Evolutionary conservation across 139 green algal genomes (phyloP).

Genomic region (Coelastrella sp.): DNA sequence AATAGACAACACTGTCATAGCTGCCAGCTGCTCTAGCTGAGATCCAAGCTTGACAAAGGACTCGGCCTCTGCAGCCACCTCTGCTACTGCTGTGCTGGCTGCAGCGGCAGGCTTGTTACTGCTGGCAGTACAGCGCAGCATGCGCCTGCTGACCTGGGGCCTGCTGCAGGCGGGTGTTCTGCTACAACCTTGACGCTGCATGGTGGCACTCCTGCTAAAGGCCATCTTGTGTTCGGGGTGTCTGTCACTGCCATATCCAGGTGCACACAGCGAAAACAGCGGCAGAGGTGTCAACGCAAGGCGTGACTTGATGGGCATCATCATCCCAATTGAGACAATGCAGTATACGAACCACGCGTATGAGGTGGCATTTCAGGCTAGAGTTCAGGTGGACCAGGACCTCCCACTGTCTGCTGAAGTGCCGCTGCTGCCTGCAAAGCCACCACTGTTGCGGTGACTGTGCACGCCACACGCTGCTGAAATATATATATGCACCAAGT

Average conservation of each 20-base stretch:
- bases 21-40: conserved; percentile 49
- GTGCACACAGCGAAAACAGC: not conserved
- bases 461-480: too few relatives aligned
- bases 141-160: not conserved
- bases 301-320: too few relatives aligned
- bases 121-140: not conserved
- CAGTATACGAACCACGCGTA: too few relatives aligned
- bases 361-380: too few relatives aligned
- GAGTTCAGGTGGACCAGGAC: too few relatives aligned
- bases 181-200: not conserved
- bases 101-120: too few relatives aligned
- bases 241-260: not conserved
- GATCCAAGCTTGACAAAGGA: conserved; percentile 35
- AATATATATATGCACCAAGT: too few relatives aligned
- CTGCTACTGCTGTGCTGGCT: not conserved
- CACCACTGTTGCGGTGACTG: too few relatives aligned
- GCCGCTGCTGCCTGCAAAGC: too few relatives aligned
- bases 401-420: too few relatives aligned
- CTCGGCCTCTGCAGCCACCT: not conserved
- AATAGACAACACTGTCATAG: conserved; percentile 52
- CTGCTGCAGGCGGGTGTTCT: not conserved
- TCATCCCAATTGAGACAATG: too few relatives aligned
- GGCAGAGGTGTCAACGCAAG: too few relatives aligned
- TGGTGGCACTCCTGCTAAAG: not conserved
- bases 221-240: not conserved